Base-by-base conservation (phyloP, 1,284 basidiomycete genomes). In the Sanghuangporus weigelae region DNA sequence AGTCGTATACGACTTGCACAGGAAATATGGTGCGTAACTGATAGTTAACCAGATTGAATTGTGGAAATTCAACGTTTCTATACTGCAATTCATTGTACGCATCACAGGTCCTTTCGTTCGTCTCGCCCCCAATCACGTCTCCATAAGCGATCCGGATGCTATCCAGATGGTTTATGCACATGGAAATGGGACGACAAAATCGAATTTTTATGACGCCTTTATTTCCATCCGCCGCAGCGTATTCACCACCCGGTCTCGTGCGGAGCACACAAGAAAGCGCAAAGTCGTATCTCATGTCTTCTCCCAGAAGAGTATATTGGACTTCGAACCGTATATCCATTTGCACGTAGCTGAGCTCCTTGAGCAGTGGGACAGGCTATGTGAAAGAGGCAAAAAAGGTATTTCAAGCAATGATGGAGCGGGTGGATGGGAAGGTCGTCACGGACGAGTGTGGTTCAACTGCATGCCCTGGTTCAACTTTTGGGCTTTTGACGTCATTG, bases 401-500 rank as follows among this genome's bases (percentile, higher is more conserved):
- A 69, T 74, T 23, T 78, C 78, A 1, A 89, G 89, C 1, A 53
- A 70, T 0, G 88, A 90, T 36, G 89, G 87, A 19, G 84, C 89
- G 67, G 81, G 82, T 49, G 81, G 87, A 0, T 92, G 88, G 87
- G 70, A 72, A 12, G 88, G 87, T 1, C 75, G 76, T 53, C 77
- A 81, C 42, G 86, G 84, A 1, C 78, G 84, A 1, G 79, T 92
- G 1, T 92, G 87, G 84, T 76, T 93, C 55, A 89, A 95, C 72
- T 85, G 81, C 69, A 75, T 92, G 36, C 88, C 89, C 42, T 92
- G 82, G 84, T 83, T 82, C 72, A 89, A 89, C 75, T 90, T 89
- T 72, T 87, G 95, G 54, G 92, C 92, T 0, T 96, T 97, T 73
- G 93, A 95, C 75, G 92, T 93, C 69, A 92, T 95, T 58, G 84